Base-by-base conservation (phyloP, 2,329 filamentous ascomycete genomes). In the Clarireedia sp. region DNA sequence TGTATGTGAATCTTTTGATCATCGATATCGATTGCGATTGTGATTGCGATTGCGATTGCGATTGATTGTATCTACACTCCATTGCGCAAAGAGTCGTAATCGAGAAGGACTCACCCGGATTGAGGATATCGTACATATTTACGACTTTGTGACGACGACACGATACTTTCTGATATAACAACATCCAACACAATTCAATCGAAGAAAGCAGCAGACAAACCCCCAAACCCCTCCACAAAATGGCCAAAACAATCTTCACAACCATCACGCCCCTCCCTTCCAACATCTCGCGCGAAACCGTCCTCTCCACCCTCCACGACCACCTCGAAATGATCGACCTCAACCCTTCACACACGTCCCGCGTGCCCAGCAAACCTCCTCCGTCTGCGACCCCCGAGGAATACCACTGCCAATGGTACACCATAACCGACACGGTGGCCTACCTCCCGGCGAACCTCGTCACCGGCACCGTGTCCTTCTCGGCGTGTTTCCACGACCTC, bases 271-370 rank as follows among this genome's bases (percentile, higher is more conserved):
- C 89, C 19, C 78, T 95, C 29, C 90, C 90, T 5, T 63, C 79
- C 2, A 75, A 76, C 62, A 79, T 94, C 61, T 76, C 82, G 47
- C 82, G 89, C 49, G 77, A 86, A 62, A 78, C 81, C 14, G 88
- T 89, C 45, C 69, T 95, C 60, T 77, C 81, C 52, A 88, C 89
- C 62, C 82, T 95, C 23, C 88, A 90, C 69, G 78, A 86, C 70
- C 89, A 95, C 71, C 69, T 78, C 48, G 84, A 84, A 63, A 95
- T 96, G 85, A 95, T 95, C 65, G 86, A 92, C 67, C 75, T 95
- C 55, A 40, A 45, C 21, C 54, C 54, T 9, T 56, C 48, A 3
- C 86, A 95, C 55, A 82, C 86, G 58, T 83, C 87, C 58, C 80
- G 88, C 57, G 78, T 83, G 61, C 76, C 76, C 38, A 89, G 89